These are phyloP conservation scores for Seminavis robusta DNA, from an alignment of 108 stramenopile species.

Conservation along the genomic window DNA sequence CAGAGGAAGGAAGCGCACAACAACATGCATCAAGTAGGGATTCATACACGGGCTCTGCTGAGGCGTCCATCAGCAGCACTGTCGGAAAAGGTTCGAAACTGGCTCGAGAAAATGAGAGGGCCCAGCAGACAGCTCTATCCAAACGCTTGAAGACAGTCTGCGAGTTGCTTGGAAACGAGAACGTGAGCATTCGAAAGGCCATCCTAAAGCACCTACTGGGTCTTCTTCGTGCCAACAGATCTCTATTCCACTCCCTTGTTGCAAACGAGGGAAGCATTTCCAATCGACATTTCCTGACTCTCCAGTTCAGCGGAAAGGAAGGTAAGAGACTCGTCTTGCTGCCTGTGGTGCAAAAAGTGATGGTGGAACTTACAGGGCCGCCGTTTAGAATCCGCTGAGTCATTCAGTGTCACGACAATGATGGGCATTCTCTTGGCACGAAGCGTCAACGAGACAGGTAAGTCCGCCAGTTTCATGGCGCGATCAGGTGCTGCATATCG, in stretches of 20 bases:
- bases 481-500: too few relatives aligned
- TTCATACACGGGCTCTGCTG: not conserved
- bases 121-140: constrained; percentile 31
- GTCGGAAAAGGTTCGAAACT: constrained; percentile 7
- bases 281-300: constrained; percentile 67
- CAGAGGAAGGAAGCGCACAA: constrained; percentile 18
- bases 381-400: too few relatives aligned
- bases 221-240: constrained; percentile 67
- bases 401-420: not conserved
- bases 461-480: too few relatives aligned
- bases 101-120: constrained; percentile 6
- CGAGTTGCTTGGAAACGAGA: constrained; percentile 59
- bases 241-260: constrained; percentile 56
- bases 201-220: constrained; percentile 60
- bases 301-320: constrained; percentile 5
- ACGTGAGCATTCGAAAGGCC: constrained; percentile 64
- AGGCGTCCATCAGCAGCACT: not conserved
- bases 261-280: constrained; percentile 55
- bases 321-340: not conserved
- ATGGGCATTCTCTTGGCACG: constrained; percentile 36
- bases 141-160: constrained; percentile 30
- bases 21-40: constrained; percentile 3
- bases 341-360: too few relatives aligned
- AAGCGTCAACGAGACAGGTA: constrained; percentile 64
- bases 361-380: too few relatives aligned